Conservation (phyloP, 305 asterid genomes). For the Plantago coronopus region DNA sequence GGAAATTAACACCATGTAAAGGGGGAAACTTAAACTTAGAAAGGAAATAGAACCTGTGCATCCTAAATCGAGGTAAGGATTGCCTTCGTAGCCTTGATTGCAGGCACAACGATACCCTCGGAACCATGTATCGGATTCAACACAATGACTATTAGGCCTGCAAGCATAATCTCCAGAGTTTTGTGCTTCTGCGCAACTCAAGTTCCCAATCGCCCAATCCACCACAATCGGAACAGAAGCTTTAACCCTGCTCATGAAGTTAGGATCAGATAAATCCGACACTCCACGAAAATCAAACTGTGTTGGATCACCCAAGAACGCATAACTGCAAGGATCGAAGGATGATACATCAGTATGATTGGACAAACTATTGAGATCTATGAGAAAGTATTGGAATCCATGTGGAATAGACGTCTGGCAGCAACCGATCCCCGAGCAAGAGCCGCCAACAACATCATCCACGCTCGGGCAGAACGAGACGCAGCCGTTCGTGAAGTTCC, state of each 20-base stretch:
- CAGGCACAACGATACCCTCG: conserved; percentile 42
- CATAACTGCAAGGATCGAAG: background rate
- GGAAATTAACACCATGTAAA: background rate
- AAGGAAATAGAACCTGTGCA: conserved; percentile 29
- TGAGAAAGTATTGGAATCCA: conserved; percentile 25
- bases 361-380: no score
- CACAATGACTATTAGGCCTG: conserved; percentile 24
- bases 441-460: conserved; percentile 31
- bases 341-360: conserved; percentile 35
- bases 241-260: background rate
- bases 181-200: conserved; percentile 16
- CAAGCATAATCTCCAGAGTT: conserved; percentile 11
- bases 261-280: conserved; percentile 1
- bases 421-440: conserved; percentile 52
- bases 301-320: conserved; percentile 4
- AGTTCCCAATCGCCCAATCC: conserved; percentile 24
- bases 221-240: conserved; percentile 13
- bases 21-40: no score
- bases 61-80: conserved; percentile 37
- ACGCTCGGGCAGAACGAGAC: conserved; percentile 29
- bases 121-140: conserved; percentile 27
- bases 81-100: conserved; percentile 32
- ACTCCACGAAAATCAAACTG: conserved; percentile 2
- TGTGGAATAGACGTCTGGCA: conserved; percentile 47
- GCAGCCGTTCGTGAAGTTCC: conserved; percentile 45